A percentile compares a stretch with the other conserved stretches of the same genome.
Evolutionary conservation across 129 eudicot species (phyloP).

Genomic region (Chrysanthemum makinoi): DNA sequence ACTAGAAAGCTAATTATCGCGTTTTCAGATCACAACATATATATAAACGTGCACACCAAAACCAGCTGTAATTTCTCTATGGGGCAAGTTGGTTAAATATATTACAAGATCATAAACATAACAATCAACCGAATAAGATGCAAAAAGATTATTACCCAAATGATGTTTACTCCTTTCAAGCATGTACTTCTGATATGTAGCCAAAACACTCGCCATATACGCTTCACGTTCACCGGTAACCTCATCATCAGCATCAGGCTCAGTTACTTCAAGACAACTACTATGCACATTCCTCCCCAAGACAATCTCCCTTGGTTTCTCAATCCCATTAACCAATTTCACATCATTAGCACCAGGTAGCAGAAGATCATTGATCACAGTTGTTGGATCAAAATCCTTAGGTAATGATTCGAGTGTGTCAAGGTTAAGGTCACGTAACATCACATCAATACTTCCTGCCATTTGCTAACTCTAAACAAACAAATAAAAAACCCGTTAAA

Average conservation of each 20-base stretch:
- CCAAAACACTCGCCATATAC: constrained; percentile 83
- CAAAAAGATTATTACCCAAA: constrained; percentile 50
- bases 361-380: constrained; percentile 46
- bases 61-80: too few relatives aligned
- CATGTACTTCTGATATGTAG: constrained; percentile 68
- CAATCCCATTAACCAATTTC: constrained; percentile 30
- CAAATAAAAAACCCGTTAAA: too few relatives aligned
- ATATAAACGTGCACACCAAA: too few relatives aligned
- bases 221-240: constrained; percentile 94
- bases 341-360: constrained; percentile 40
- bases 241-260: constrained; percentile 90
- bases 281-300: constrained; percentile 85
- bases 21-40: too few relatives aligned
- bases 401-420: constrained; percentile 32
- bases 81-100: not conserved
- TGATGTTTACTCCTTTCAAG: constrained; percentile 82
- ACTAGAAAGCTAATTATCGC: too few relatives aligned
- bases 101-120: constrained; percentile 19
- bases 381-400: constrained; percentile 49
- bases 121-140: not conserved
- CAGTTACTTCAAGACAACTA: constrained; percentile 68
- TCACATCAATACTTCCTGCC: constrained; percentile 39
- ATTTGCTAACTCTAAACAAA: constrained; percentile 17
- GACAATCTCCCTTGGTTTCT: constrained; percentile 61
- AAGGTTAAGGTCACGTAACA: constrained; percentile 31